These are phyloP conservation scores for Iodosphaeria phyllophila DNA, from an alignment of 2,329 filamentous ascomycete species.

Conservation along the genomic window DNA sequence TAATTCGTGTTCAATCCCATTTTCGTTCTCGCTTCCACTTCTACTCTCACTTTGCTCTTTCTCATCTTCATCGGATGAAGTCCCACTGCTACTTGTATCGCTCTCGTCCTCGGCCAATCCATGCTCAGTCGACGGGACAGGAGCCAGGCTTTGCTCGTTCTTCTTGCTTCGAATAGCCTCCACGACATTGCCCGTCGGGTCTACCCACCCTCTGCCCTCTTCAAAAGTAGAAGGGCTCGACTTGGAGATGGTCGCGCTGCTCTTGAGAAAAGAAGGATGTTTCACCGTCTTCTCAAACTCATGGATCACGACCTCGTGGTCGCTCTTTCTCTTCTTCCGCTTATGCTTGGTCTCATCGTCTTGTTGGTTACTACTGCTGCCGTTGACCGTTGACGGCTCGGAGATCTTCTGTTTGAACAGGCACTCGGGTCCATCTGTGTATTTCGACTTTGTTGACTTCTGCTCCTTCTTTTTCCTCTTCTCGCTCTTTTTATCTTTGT, in stretches of 20 bases:
- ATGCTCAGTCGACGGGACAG: slow-evolving; percentile 5
- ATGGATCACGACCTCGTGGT: slow-evolving; percentile 51
- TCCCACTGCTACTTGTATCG: slow-evolving; percentile 19
- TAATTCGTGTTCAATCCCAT: too few relatives aligned
- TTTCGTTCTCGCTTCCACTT: slow-evolving; percentile 7
- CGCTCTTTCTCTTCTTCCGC: slow-evolving; percentile 41
- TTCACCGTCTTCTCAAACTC: slow-evolving; percentile 79
- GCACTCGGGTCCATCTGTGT: slow-evolving; percentile 63
- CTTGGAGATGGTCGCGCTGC: slow-evolving; percentile 19
- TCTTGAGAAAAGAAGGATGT: slow-evolving; percentile 65
- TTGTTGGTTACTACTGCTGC: slow-evolving; percentile 19
- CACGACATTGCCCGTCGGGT: slow-evolving; percentile 58
- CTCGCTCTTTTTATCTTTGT: slow-evolving; percentile 28
- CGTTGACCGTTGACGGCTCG: slow-evolving; percentile 22
- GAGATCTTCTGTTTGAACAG: slow-evolving; percentile 68
- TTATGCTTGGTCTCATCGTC: slow-evolving; percentile 25
- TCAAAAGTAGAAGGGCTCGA: slow-evolving; percentile 45
- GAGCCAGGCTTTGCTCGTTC: slow-evolving; percentile 3
- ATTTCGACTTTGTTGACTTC: slow-evolving; percentile 50
- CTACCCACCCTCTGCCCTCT: slow-evolving; percentile 77
- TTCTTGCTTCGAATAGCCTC: slow-evolving; percentile 26
- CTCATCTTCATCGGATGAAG: slow-evolving; percentile 14
- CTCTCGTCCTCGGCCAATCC: slow-evolving; percentile 9
- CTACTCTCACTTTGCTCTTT: too few relatives aligned
- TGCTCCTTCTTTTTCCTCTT: slow-evolving; percentile 37